phyloP scores from a whole-genome alignment of 2,329 filamentous ascomycete species.

The Monosporascus sp. region DNA sequence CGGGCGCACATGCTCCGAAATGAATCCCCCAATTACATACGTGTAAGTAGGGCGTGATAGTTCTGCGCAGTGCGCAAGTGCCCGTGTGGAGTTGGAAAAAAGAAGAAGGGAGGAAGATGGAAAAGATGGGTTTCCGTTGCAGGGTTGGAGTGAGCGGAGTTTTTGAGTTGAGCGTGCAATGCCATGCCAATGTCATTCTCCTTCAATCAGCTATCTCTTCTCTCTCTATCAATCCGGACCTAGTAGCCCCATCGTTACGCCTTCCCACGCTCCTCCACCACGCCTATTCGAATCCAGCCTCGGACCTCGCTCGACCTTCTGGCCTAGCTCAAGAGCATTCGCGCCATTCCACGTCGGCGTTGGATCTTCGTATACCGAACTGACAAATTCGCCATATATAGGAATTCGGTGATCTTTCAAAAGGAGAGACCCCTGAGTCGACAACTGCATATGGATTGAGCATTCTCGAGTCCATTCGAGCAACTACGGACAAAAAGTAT shows the following conservation, averaged over 20 bases:
- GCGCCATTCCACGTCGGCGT: not conserved
- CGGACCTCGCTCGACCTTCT: no score
- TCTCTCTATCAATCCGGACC: not conserved
- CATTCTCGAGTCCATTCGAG: slow-evolving; percentile 70
- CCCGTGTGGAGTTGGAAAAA: no score
- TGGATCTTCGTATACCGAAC: slow-evolving; percentile 1
- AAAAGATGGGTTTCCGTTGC: slow-evolving; percentile 5
- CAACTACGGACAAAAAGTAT: slow-evolving; percentile 78
- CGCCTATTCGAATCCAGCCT: no score
- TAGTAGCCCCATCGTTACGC: no score
- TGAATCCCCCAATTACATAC: no score
- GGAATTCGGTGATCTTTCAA: slow-evolving; percentile 43
- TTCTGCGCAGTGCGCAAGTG: no score
- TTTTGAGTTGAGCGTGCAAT: slow-evolving; percentile 1
- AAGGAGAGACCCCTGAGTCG: slow-evolving; percentile 59
- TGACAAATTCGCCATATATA: slow-evolving; percentile 14
- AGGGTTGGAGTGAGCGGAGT: not conserved
- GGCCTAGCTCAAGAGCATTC: no score
- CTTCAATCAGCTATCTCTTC: not conserved
- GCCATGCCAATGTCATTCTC: slow-evolving; percentile 11
- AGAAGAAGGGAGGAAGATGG: no score
- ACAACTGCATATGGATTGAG: slow-evolving; percentile 67
- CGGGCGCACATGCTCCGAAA: no score
- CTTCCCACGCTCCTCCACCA: no score
- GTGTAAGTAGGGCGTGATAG: no score